Evolutionary conservation across 192 early-diverging fungal genomes (phyloP).

Genomic region (Lobosporangium transversale): DNA sequence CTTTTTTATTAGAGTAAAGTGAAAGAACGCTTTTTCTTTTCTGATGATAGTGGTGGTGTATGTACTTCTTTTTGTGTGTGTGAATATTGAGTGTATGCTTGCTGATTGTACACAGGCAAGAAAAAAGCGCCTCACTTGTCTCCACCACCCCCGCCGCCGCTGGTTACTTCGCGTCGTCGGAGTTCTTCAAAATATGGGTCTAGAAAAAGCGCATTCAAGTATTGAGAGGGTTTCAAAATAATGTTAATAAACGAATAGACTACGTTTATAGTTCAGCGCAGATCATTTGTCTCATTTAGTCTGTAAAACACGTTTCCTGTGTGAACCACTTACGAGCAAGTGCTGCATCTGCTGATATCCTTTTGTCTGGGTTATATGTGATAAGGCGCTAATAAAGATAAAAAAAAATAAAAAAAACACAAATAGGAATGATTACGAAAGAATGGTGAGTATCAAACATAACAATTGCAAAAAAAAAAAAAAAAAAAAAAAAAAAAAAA

Average conservation of each 20-base stretch:
- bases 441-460: too few relatives aligned
- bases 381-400: conserved; percentile 39
- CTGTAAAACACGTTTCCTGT: too few relatives aligned
- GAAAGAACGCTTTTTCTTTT: too few relatives aligned
- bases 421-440: too few relatives aligned
- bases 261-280: too few relatives aligned
- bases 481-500: too few relatives aligned
- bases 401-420: background rate
- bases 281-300: too few relatives aligned
- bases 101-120: too few relatives aligned
- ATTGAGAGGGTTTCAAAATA: background rate
- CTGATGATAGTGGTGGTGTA: too few relatives aligned
- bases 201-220: background rate
- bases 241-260: background rate
- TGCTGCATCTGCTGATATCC: conserved; percentile 52
- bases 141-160: conserved; percentile 12
- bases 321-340: conserved; percentile 50
- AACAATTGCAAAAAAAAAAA: too few relatives aligned
- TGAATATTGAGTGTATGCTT: too few relatives aligned
- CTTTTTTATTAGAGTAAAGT: conserved; percentile 1
- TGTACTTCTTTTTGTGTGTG: too few relatives aligned
- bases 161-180: conserved; percentile 29
- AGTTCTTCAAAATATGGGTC: conserved; percentile 48
- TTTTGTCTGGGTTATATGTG: conserved; percentile 49
- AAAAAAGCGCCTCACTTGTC: conserved; percentile 8